Evolutionary conservation across 345 rosid species (phyloP).

Genomic region (Schrenkiella parvula): DNA sequence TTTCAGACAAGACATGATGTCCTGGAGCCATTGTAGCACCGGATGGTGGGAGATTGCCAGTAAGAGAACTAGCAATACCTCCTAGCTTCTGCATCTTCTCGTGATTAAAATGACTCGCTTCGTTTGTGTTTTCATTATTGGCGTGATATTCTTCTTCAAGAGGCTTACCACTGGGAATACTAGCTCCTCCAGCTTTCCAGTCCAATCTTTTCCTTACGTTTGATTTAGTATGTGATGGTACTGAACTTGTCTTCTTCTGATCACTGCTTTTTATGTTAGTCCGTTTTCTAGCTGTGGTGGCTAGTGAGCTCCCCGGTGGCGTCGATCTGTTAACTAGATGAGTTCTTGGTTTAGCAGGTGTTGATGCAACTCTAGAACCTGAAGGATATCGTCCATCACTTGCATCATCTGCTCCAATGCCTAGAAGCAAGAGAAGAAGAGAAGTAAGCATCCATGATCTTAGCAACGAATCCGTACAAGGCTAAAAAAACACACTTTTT

Average conservation of each 20-base stretch:
- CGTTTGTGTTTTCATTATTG: constrained; percentile 2
- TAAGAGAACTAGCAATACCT: constrained; percentile 50
- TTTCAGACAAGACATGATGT: constrained; percentile 42
- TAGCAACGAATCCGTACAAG: neutral
- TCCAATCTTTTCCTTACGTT: constrained; percentile 50
- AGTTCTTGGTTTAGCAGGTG: constrained; percentile 36
- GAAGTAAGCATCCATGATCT: constrained; percentile 10
- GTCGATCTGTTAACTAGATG: constrained; percentile 38
- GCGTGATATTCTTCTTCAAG: constrained; percentile 23
- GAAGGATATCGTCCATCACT: constrained; percentile 46
- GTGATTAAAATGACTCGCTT: constrained; percentile 10
- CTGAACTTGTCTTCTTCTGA: constrained; percentile 39
- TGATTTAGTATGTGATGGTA: constrained; percentile 27
- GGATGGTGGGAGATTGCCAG: constrained; percentile 50
- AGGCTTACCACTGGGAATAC: constrained; percentile 30
- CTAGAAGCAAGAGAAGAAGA: neutral
- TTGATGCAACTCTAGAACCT: constrained; percentile 42
- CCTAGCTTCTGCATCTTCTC: constrained; percentile 50
- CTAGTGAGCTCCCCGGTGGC: constrained; percentile 48
- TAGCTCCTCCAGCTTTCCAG: constrained; percentile 48
- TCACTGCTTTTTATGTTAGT: constrained; percentile 41
- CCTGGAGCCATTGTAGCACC: constrained; percentile 33
- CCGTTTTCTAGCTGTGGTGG: constrained; percentile 47
- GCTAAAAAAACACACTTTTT: neutral
- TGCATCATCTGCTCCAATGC: constrained; percentile 46